Percentiles rank a stretch among this genome's conserved stretches.
Conservation (phyloP, 1,139 yeast species). For the Pichia sp. region DNA sequence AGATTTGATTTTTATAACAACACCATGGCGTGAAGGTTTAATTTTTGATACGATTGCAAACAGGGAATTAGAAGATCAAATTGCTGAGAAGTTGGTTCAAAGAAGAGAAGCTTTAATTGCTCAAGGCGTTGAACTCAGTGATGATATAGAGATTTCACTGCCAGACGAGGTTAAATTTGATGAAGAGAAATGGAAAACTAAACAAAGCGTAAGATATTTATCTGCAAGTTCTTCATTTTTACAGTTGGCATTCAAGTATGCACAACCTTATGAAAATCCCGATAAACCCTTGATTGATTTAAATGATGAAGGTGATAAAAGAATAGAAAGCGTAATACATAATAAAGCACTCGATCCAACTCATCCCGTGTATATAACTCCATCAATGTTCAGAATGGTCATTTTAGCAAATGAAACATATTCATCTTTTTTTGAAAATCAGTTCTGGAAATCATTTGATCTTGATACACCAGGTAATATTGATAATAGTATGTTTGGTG, state of each 20-base stretch:
- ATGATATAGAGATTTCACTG: conserved; percentile 37
- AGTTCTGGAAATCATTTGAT: conserved; percentile 61
- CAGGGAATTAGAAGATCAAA: conserved; percentile 52
- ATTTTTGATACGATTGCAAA: conserved; percentile 56
- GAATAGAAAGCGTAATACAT: conserved; percentile 35
- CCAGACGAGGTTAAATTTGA: conserved; percentile 60
- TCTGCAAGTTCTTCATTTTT: conserved; percentile 84
- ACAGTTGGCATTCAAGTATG: conserved; percentile 85
- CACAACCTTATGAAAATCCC: conserved; percentile 59
- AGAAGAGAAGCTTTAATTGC: conserved; percentile 28
- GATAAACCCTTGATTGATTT: conserved; percentile 35
- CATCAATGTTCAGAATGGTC: conserved; percentile 94
- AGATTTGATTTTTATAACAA: conserved; percentile 72
- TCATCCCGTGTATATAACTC: conserved; percentile 65
- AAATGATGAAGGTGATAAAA: conserved; percentile 28
- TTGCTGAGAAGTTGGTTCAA: conserved; percentile 52
- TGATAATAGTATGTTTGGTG: conserved; percentile 11
- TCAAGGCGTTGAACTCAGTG: conserved; percentile 23
- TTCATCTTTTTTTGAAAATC: conserved; percentile 70
- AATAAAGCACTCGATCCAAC: conserved; percentile 80
- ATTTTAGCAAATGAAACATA: conserved; percentile 89
- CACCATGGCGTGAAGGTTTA: conserved; percentile 73
- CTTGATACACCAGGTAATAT: conserved; percentile 49
- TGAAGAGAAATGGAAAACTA: conserved; percentile 54
- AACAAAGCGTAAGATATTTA: conserved; percentile 74